These are phyloP conservation scores for Hypocrella siamensis DNA, from an alignment of 2,329 filamentous ascomycete genomes.

Conservation along the genomic window DNA sequence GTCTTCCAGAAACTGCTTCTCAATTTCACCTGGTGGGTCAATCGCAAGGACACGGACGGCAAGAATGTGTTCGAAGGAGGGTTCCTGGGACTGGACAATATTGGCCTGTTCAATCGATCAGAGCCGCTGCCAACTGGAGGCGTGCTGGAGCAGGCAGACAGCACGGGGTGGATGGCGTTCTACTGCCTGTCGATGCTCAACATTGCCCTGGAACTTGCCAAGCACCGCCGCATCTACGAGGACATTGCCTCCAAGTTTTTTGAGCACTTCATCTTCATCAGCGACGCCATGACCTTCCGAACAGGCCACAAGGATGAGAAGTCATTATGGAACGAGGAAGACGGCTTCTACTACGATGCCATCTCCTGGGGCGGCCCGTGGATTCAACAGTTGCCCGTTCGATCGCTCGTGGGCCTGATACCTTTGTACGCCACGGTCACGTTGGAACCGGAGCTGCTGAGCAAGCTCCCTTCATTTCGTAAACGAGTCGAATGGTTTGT, in stretches of 20 bases:
- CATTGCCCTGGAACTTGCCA: slow-evolving; percentile 86
- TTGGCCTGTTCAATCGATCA: slow-evolving; percentile 92
- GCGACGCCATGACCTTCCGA: slow-evolving; percentile 87
- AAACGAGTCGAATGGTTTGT: slow-evolving; percentile 90
- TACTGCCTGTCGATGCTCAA: slow-evolving; percentile 96
- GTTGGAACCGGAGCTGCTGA: slow-evolving; percentile 83
- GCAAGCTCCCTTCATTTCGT: slow-evolving; percentile 84
- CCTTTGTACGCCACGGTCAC: slow-evolving; percentile 86
- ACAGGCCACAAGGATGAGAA: slow-evolving; percentile 54
- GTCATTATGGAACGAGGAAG: slow-evolving; percentile 90
- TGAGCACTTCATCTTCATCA: slow-evolving; percentile 96
- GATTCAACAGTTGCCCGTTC: slow-evolving; percentile 82
- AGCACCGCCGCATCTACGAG: slow-evolving; percentile 89
- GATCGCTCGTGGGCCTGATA: slow-evolving; percentile 85
- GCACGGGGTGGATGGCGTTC: slow-evolving; percentile 98
- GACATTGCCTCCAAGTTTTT: slow-evolving; percentile 98
- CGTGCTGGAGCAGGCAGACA: slow-evolving; percentile 89
- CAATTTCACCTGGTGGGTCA: slow-evolving; percentile 99
- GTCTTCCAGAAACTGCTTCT: slow-evolving; percentile 92
- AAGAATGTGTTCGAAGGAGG: slow-evolving; percentile 97
- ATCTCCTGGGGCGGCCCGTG: slow-evolving; percentile 92
- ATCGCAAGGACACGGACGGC: slow-evolving; percentile 83
- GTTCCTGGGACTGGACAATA: slow-evolving; percentile 91
- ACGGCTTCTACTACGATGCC: slow-evolving; percentile 96
- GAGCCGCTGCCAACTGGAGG: slow-evolving; percentile 89